A percentile compares a stretch with the other conserved stretches of the same genome.
phyloP scores from a whole-genome alignment of 352 stramenopile genomes.

The Phytophthora ohioensis region DNA sequence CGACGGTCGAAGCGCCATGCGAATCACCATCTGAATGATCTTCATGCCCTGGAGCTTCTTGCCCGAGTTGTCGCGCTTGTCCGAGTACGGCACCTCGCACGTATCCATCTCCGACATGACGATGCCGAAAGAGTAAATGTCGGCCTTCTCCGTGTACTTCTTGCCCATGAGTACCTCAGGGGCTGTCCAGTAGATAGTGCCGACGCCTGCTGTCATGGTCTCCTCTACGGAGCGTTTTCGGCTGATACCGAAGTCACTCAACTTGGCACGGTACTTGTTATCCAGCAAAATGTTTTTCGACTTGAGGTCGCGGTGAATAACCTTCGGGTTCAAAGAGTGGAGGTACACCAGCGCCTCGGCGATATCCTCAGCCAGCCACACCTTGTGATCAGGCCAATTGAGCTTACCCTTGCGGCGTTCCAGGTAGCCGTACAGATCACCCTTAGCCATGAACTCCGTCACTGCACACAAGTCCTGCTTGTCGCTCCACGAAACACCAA shows the following conservation, averaged over 20 bases:
- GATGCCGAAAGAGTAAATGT: conserved; percentile 88
- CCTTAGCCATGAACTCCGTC: conserved; percentile 63
- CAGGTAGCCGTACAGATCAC: conserved; percentile 55
- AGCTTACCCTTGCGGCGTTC: conserved; percentile 31
- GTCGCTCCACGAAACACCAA: conserved; percentile 60
- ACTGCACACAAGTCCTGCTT: conserved; percentile 59
- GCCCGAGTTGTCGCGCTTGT: conserved; percentile 71
- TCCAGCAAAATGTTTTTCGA: conserved; percentile 75
- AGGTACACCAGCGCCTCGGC: conserved; percentile 83
- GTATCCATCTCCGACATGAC: conserved; percentile 88
- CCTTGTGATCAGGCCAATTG: conserved; percentile 46
- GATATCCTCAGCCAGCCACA: conserved; percentile 63
- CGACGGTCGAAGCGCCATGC: conserved; percentile 63
- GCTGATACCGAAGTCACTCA: conserved; percentile 82
- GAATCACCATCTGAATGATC: conserved; percentile 85
- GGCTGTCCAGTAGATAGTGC: conserved; percentile 87
- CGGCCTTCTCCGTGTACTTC: conserved; percentile 83
- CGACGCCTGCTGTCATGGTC: conserved; percentile 83
- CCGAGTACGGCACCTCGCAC: conserved; percentile 79
- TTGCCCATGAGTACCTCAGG: conserved; percentile 81
- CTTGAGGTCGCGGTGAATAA: conserved; percentile 90
- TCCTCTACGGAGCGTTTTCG: conserved; percentile 75
- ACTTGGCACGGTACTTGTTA: conserved; percentile 57
- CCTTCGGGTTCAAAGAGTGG: conserved; percentile 81
- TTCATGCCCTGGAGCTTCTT: conserved; percentile 86